Base-by-base conservation (phyloP, 805 yeast species). In the Sugiyamaella lignohabitans region DNA sequence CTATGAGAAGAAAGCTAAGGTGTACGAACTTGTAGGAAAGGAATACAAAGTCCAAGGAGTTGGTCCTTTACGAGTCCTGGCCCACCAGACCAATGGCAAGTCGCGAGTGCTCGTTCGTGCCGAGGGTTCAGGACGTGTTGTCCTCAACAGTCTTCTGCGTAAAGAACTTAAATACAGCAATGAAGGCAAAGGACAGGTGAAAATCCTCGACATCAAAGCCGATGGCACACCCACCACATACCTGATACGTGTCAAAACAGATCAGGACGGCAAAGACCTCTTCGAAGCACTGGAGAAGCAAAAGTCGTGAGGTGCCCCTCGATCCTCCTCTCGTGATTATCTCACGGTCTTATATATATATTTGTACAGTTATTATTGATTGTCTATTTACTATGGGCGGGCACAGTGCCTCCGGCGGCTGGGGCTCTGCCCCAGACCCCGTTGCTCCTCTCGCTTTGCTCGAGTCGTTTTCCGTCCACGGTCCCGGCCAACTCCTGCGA, bases 101-200 rank as follows among this genome's bases (percentile, higher is more conserved):
- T 61, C 80, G 2, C 78, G 98, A 62, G 67, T 86, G 11, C 67
- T 91, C 32, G 74, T 91, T 18, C 79, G 98, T 58, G 86, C 96
- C 0, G 98, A 89, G 47, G 96, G 96, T 23, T 80, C 87, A 35
- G 82, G 84, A 35, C 76, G 95, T 56, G 80, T 88, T 14, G 64
- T 91, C 40, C 66, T 91, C 50, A 91, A 91, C 61, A 70, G 80
- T 11, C 65, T 71, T n/a, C 64, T 88, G 8, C 69, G 76, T 6
- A 74, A 74, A 45, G 77, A 76, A 43, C 68, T 87, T 49, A 69
- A 69, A 1, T 89, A 87, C 61, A 69, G 74, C 8, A 70, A 76
- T 2, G 68, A 47, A 80, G 91, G 42, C 75, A 81, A 61, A 82
- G 86, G 24, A 37, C 77, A 80, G 54, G 79, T 88, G 11, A 74